Percentiles rank a stretch among this genome's conserved stretches.
phyloP scores from a whole-genome alignment of 371 early-diverging fungal genomes.

The Caulochytrium protostelioides region DNA sequence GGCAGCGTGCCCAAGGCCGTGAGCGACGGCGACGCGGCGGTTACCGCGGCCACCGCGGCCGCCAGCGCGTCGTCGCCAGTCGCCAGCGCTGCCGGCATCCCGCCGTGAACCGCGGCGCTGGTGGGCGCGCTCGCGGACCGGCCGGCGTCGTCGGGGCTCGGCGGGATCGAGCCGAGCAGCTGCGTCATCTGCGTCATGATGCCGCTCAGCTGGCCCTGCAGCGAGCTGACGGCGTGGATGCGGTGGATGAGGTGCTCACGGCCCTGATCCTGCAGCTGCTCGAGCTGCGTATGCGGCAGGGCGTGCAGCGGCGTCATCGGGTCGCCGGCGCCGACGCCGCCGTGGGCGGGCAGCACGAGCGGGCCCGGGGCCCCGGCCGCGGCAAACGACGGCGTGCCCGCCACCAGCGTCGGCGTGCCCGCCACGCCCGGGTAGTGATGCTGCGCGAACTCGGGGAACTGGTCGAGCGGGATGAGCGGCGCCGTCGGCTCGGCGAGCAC shows the following conservation, averaged over 20 bases:
- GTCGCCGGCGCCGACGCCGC: conserved; percentile 1
- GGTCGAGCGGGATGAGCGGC: too few species aligned
- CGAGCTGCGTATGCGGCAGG: conserved; percentile 35
- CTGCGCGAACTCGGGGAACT: too few species aligned
- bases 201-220: conserved; percentile 39
- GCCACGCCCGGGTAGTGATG: too few species aligned
- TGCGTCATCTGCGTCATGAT: conserved; percentile 33
- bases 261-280: conserved; percentile 25
- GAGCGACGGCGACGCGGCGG: too few species aligned
- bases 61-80: too few species aligned
- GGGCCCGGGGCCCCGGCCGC: conserved; percentile 8
- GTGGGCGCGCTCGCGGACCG: too few species aligned
- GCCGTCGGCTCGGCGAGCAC: too few species aligned
- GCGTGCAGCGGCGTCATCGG: conserved; percentile 12
- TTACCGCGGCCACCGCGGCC: too few species aligned
- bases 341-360: conserved; percentile 4
- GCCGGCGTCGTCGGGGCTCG: too few species aligned
- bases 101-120: too few species aligned
- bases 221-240: conserved; percentile 27
- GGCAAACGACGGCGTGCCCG: not conserved
- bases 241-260: conserved; percentile 35
- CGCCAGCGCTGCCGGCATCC: too few species aligned
- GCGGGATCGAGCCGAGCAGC: conserved; percentile 24
- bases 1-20: too few species aligned
- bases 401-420: not conserved